Percentiles rank a stretch among this genome's conserved stretches.
Evolutionary conservation across 2,329 filamentous ascomycete species (phyloP).

Genomic region (Fusarium palustre): DNA sequence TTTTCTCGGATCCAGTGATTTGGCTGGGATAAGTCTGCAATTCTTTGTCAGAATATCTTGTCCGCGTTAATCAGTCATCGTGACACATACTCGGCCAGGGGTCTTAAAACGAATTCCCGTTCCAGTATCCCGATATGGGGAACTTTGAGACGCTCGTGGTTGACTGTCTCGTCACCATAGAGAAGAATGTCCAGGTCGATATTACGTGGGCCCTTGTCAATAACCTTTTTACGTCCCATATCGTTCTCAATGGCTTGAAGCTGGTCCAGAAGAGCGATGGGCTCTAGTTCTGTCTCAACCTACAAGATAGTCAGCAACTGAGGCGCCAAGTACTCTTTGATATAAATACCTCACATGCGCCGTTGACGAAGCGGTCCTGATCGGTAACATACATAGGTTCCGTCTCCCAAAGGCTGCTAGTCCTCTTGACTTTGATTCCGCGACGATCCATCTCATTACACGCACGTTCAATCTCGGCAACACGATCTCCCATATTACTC

Average conservation of each 20-base stretch:
- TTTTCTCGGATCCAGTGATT: constrained; percentile 62
- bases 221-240: constrained; percentile 82
- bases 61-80: not conserved
- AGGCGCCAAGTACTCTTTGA: constrained; percentile 4
- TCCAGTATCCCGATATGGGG: constrained; percentile 89
- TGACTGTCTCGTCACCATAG: constrained; percentile 75
- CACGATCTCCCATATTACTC: constrained; percentile 89
- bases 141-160: constrained; percentile 79
- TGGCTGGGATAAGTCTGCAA: constrained; percentile 66
- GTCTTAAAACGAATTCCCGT: constrained; percentile 91
- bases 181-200: constrained; percentile 95
- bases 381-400: constrained; percentile 96
- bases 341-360: constrained; percentile 83
- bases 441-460: constrained; percentile 80
- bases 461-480: constrained; percentile 86
- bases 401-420: constrained; percentile 93
- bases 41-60: constrained; percentile 2
- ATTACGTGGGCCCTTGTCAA: constrained; percentile 94
- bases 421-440: constrained; percentile 79
- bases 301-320: constrained; percentile 53
- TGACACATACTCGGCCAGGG: constrained; percentile 76
- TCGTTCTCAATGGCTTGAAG: constrained; percentile 86
- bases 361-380: constrained; percentile 90
- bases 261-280: constrained; percentile 79
- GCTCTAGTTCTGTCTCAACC: constrained; percentile 83